phyloP scores from a whole-genome alignment of 2,329 filamentous ascomycete species.

The Apiospora marii region DNA sequence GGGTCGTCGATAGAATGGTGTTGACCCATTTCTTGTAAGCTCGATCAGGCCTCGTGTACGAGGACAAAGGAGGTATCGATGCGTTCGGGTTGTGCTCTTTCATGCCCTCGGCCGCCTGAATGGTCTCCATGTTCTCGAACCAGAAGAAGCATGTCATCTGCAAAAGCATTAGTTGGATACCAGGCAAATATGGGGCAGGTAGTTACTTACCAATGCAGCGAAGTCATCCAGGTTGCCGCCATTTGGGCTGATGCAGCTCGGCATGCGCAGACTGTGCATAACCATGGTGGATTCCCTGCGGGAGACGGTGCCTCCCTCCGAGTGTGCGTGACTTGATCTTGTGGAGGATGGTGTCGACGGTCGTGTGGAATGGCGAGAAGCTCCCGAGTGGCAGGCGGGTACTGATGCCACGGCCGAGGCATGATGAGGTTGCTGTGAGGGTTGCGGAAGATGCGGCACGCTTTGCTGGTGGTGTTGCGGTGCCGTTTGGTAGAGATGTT shows the following conservation, averaged over 20 bases:
- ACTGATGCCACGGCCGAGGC: conserved; percentile 30
- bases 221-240: conserved; percentile 84
- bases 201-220: conserved; percentile 73
- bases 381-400: conserved; percentile 32
- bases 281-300: conserved; percentile 56
- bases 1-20: conserved; percentile 88
- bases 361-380: conserved; percentile 45
- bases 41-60: conserved; percentile 77
- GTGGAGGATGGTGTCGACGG: conserved; percentile 49
- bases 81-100: conserved; percentile 46
- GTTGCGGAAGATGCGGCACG: conserved; percentile 26
- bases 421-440: conserved; percentile 26
- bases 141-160: conserved; percentile 97
- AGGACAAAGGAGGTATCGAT: conserved; percentile 60
- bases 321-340: conserved; percentile 37
- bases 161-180: conserved; percentile 31
- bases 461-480: conserved; percentile 38
- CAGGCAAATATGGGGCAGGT: conserved; percentile 25
- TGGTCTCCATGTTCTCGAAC: conserved; percentile 88
- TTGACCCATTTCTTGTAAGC: conserved; percentile 95
- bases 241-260: conserved; percentile 75
- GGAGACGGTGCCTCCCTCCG: conserved; percentile 43
- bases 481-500: conserved; percentile 23
- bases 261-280: conserved; percentile 72
- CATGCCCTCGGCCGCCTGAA: conserved; percentile 76